Percentiles rank a stretch among this genome's conserved stretches.
These are phyloP conservation scores for Ogataea pini DNA, from an alignment of 805 yeast genomes.

Conservation along the genomic window DNA sequence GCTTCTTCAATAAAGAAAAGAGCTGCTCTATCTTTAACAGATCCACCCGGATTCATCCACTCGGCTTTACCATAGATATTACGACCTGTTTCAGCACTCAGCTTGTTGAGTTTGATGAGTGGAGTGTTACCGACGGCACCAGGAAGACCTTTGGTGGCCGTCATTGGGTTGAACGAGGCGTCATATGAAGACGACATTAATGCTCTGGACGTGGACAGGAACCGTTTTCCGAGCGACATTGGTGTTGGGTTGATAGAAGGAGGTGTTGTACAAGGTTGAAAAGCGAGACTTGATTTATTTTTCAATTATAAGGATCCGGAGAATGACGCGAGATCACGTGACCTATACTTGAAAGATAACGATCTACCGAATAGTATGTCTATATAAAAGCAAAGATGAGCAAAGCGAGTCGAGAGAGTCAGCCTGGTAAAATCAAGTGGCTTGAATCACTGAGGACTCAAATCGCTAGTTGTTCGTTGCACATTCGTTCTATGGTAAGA, in stretches of 20 bases:
- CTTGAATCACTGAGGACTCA: too few species aligned
- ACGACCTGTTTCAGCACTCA: conserved; percentile 62
- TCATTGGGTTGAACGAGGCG: conserved; percentile 61
- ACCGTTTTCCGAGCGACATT: conserved; percentile 12
- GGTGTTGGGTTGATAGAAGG: neutral
- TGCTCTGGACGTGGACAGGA: conserved; percentile 17
- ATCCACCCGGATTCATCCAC: conserved; percentile 91
- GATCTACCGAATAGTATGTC: neutral
- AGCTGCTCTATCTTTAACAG: conserved; percentile 91
- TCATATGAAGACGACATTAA: conserved; percentile 24
- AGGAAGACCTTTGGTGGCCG: conserved; percentile 65
- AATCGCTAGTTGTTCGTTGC: too few species aligned
- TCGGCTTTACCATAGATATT: conserved; percentile 89
- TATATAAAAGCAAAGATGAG: too few species aligned
- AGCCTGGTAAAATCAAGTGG: too few species aligned
- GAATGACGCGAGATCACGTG: conserved; percentile 24
- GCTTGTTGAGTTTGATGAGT: conserved; percentile 56
- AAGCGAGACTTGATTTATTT: neutral
- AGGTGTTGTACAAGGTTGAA: neutral
- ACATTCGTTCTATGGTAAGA: conserved; percentile 17
- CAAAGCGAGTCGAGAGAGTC: too few species aligned
- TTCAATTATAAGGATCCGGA: neutral
- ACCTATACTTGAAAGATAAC: conserved; percentile 1
- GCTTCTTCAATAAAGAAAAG: conserved; percentile 76
- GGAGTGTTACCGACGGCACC: conserved; percentile 96